Evolutionary conservation across 1,284 basidiomycete genomes (phyloP).

Genomic region (Retiboletus fuscus): DNA sequence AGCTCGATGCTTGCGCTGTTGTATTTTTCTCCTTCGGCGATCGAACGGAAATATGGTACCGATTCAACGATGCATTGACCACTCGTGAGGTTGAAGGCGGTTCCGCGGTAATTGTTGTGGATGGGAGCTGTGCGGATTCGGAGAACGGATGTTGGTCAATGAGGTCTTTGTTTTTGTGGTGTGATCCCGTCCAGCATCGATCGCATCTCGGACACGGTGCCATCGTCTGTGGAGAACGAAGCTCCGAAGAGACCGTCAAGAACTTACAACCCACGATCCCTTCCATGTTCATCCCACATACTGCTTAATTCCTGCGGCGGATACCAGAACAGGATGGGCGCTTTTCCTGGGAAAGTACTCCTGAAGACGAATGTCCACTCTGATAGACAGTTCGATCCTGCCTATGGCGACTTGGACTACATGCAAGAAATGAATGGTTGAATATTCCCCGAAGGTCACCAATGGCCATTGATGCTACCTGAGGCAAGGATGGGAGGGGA

Average conservation of each 20-base stretch:
- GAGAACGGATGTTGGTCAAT: not conserved
- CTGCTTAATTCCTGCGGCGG: too few species aligned
- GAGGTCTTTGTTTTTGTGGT: not conserved
- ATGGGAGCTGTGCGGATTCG: not conserved
- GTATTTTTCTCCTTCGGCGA: too few species aligned
- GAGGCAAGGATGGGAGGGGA: too few species aligned
- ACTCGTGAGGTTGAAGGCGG: not conserved
- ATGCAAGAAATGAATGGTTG: too few species aligned
- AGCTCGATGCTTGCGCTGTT: not conserved
- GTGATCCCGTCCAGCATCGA: not conserved
- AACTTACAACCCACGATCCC: not conserved
- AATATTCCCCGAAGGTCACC: too few species aligned
- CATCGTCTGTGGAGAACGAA: not conserved
- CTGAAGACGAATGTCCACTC: too few species aligned
- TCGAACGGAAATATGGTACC: not conserved
- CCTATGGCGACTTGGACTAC: too few species aligned
- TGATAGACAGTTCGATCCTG: too few species aligned
- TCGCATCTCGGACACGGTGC: not conserved
- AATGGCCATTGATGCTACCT: too few species aligned
- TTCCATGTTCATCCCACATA: too few species aligned
- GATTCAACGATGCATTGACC: not conserved
- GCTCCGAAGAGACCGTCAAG: not conserved
- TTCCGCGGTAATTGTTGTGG: constrained; percentile 14
- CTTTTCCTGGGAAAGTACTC: too few species aligned
- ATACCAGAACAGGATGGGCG: too few species aligned